Evolutionary conservation across 371 early-diverging fungal species (phyloP), one percentile per base, ranked within the genome.

Genomic region (Thermomucor indicae-seudaticae): DNA sequence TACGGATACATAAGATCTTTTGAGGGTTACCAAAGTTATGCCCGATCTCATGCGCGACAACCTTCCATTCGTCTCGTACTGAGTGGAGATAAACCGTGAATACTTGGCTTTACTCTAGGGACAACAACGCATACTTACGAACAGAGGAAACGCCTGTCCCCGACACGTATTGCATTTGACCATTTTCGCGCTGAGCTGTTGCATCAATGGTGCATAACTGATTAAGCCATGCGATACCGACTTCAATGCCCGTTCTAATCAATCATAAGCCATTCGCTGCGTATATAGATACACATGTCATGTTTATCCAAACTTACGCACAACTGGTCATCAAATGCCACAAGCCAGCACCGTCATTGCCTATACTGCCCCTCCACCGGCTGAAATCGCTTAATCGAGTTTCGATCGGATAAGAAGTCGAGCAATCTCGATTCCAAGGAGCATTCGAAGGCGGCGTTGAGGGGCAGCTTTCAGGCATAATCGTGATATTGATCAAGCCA

Each of bases 241-340:
- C 93, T 51, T 92, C 86, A 3, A 88, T 64, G 34, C 92, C 93
- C 4, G 93, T 74, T 35, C 74, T 77, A 70, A 30, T 7, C 23
- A 47, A 24, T 11, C 11, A 45, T n/a, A 44, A 34, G 47, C 28
- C 32, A 35, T 8, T 16, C 31, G n/a, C 10, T 44, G 2, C 16
- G 44, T 24, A 42, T 4, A 5, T n/a, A 8, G 6, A 6, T 48
- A 5, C 5, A 28, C 11, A 41, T 11, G 24, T 8, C 10, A 1
- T 24, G 6, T 11, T 17, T 34, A 20, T 11, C 14, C 12, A 42
- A 35, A 63, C 67, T 52, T 66, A 84, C 61, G 84, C 77, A 75
- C 96, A 95, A 35, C 83, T 81, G 10, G 95, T 93, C 89, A 97
- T 81, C 51, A 97, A 67, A 64, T 96, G 96, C 96, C 96, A 97